A percentile compares a stretch with the other conserved stretches of the same genome.
Conservation (phyloP, 2,329 filamentous ascomycete species). For the Aspergillus amoenus region DNA sequence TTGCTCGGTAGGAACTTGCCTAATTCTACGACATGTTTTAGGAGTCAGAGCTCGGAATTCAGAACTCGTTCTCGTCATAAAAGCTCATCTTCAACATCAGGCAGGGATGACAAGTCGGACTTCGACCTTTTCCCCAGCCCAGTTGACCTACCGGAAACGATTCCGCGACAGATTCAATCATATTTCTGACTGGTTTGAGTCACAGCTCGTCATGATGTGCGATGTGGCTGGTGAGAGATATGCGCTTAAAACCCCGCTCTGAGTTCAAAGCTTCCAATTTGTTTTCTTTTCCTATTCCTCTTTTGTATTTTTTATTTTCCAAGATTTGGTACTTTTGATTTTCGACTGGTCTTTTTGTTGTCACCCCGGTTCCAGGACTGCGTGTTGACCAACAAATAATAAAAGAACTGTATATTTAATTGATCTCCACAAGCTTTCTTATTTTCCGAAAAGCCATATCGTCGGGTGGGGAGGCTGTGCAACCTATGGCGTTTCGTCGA, state of each 20-base stretch:
- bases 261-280: neutral
- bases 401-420: neutral
- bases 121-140: conserved; percentile 14
- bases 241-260: neutral
- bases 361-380: neutral
- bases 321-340: conserved; percentile 21
- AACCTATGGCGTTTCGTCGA: neutral
- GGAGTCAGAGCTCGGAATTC: neutral
- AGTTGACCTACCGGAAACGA: conserved; percentile 23
- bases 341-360: conserved; percentile 19
- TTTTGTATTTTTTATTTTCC: neutral
- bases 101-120: conserved; percentile 11
- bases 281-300: neutral
- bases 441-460: conserved; percentile 11
- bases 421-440: conserved; percentile 4
- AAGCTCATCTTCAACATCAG: conserved; percentile 7
- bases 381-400: neutral
- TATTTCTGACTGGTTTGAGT: conserved; percentile 12
- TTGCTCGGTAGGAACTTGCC: neutral
- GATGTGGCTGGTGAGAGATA: neutral
- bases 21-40: neutral
- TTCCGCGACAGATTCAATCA: conserved; percentile 19
- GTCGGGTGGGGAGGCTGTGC: neutral
- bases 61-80: neutral
- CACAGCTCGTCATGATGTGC: conserved; percentile 11